phyloP scores from a whole-genome alignment of 257 asterid genomes.

The Solanum ossicruentum region DNA sequence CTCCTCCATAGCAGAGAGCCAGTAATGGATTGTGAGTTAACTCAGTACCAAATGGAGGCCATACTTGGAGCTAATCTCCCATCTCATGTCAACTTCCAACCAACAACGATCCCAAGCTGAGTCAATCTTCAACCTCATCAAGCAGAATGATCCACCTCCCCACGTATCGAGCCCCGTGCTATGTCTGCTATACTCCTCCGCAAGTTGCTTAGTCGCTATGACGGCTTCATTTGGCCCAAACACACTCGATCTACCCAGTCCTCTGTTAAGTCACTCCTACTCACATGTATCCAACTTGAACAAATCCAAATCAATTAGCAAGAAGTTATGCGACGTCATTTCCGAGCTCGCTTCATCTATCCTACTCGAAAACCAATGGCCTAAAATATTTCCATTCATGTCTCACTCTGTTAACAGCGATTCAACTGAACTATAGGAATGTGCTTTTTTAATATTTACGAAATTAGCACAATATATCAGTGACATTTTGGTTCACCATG shows the following conservation, averaged over 20 bases:
- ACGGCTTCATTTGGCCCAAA: slow-evolving; percentile 70
- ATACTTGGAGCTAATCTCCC: slow-evolving; percentile 66
- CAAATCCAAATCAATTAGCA: slow-evolving; percentile 43
- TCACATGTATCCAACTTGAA: slow-evolving; percentile 57
- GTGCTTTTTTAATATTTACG: slow-evolving; percentile 67
- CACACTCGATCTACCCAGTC: slow-evolving; percentile 48
- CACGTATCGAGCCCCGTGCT: slow-evolving; percentile 51
- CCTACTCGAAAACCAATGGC: slow-evolving; percentile 81
- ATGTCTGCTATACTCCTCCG: slow-evolving; percentile 79
- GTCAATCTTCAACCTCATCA: slow-evolving; percentile 61
- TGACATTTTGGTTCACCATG: slow-evolving; percentile 49
- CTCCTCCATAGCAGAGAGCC: background rate
- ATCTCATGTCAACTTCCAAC: slow-evolving; percentile 73
- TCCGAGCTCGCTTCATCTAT: slow-evolving; percentile 89
- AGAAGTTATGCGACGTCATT: slow-evolving; percentile 77
- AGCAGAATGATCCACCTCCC: slow-evolving; percentile 68
- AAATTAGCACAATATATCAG: slow-evolving; percentile 80
- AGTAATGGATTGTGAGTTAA: slow-evolving; percentile 61
- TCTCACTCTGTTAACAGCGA: slow-evolving; percentile 76
- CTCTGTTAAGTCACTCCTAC: slow-evolving; percentile 38
- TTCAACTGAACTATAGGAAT: slow-evolving; percentile 60
- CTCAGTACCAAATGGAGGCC: slow-evolving; percentile 65
- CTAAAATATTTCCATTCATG: slow-evolving; percentile 83
- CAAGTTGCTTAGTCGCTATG: slow-evolving; percentile 74
- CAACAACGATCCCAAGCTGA: slow-evolving; percentile 92